Evolutionary conservation across 108 stramenopile genomes (phyloP), one percentile per base, ranked within the genome.

Genomic region (Aurantiochytrium sp.): DNA sequence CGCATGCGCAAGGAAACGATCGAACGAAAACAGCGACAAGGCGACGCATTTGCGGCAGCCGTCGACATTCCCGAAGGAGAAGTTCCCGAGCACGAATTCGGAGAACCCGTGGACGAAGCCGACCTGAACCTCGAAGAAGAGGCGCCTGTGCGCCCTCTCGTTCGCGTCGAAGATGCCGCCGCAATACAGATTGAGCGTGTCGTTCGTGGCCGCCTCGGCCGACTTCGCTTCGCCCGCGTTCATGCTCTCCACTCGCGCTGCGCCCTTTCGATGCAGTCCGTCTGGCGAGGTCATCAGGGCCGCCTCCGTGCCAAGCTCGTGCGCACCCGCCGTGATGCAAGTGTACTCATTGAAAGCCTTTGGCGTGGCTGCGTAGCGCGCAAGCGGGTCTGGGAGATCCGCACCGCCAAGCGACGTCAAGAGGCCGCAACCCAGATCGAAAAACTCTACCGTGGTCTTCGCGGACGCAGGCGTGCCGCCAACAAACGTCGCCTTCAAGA

Each of bases 1-100:
- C 76, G 76, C 45, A 53, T 83, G 51, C 76, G 76, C 45, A 23
- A 83, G 18, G 76, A 83, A 53, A 83, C 76, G 16, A 83, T 83
- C 5, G 51, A 83, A 12, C 12, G 76, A 23, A 83, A 83, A 35
- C 76, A 12, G 45, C 45, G 51, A 8, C 76, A 83, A 45, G 76
- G 49, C 5, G 76, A 47, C 28, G 49, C n/a, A 6, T 83, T 83
- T 83, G 45, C 76, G n/a, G 76, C 76, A 8, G 51, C 45, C 8
- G 76, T 83, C 14, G 76, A 83, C 51, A 53, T 83, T 2, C 45
- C 45, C 10, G 49, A 47, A 0, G 51, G 23, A 0, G 10, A 47
- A 16, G 51, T 25, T 83, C 76, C 51, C 45, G 51, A 53, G 51
- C 43, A 83, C 6, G 23, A 53, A n/a, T 25, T 25, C 76, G 49